Evolutionary conservation across 2,329 filamentous ascomycete genomes (phyloP), one percentile per base, ranked within the genome.

Genomic region (Ascochyta viciae-villosae): DNA sequence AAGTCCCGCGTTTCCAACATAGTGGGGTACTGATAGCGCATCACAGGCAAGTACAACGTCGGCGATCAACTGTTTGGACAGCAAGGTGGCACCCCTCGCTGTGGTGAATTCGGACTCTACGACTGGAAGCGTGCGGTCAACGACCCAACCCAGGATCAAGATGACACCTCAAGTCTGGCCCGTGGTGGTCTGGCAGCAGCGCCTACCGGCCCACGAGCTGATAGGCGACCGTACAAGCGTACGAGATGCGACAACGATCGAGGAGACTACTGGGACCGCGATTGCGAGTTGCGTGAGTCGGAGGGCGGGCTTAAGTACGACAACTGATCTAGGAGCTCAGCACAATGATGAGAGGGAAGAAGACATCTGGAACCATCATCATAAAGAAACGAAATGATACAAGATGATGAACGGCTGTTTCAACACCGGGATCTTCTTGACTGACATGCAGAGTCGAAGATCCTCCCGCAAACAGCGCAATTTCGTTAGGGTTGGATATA

Each of bases 11-110:
- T 4, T 22, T 1, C 16, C 35, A 16, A 8, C 4, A 13, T 3
- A 7, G 2, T 23, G 29, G 8, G 12, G 42, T 22, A 13, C 48
- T 65, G 13, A 62, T 27, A 9, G 4, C 26, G 9, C 8, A 5
- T 26, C 22, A 23, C 23, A 68, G 67, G 15, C 33, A 66, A 70
- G 40, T 61, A 58, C 42, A 24, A 58, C 3, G 60, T 61, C 4
- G 69, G 69, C 12, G 54, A 57, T 3, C 48, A 51, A 33, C 27
- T 57, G 6, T 31, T 2, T 15, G 48, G 54, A 2, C 54, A 51
- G 15, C 54, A 57, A 16, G 54, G 54, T 6, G 34, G 49, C 9
- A 57, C 38, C 6, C 22, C 27, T 7, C 43, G 33, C 3, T 43
- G 31, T 4, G 48, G 43, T 23, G 19, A 23, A 1, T 57, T 52